phyloP scores from a whole-genome alignment of 148 eudicot species.

The Tetragonia tetragonoides region DNA sequence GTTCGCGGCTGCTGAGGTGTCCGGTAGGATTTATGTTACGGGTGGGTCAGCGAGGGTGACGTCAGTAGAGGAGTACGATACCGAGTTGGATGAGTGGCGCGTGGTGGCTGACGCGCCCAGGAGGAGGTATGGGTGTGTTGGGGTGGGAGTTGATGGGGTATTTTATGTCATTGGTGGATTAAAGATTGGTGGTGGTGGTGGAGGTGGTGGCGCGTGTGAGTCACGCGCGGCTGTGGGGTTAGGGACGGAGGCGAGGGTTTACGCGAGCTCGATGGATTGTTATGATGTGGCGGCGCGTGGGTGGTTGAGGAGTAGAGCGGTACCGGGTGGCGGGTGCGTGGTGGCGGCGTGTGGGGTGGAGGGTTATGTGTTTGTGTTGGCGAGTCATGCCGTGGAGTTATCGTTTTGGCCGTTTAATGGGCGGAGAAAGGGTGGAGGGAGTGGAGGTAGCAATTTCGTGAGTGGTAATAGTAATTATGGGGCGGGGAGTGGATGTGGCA shows the following conservation, averaged over 20 bases:
- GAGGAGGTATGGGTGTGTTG: slow-evolving; percentile 75
- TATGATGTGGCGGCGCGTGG: slow-evolving; percentile 50
- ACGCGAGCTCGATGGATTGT: slow-evolving; percentile 77
- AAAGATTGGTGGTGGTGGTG: slow-evolving; percentile 24
- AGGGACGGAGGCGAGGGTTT: slow-evolving; percentile 43
- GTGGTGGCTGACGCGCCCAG: slow-evolving; percentile 64
- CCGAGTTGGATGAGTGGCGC: slow-evolving; percentile 49
- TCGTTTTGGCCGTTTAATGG: slow-evolving; percentile 77
- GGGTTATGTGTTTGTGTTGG: slow-evolving; percentile 49
- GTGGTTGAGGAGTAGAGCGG: slow-evolving; percentile 61
- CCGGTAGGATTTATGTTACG: slow-evolving; percentile 58
- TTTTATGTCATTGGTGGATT: slow-evolving; percentile 77
- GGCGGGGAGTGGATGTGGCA: not conserved
- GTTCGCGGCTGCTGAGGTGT: slow-evolving; percentile 58
- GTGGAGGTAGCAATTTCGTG: not conserved
- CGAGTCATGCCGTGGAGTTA: slow-evolving; percentile 80
- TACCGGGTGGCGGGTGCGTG: slow-evolving; percentile 88
- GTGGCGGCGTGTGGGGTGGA: slow-evolving; percentile 76
- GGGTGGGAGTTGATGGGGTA: slow-evolving; percentile 55
- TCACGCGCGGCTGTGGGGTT: slow-evolving; percentile 39
- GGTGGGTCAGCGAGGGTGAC: slow-evolving; percentile 58
- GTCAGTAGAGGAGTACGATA: slow-evolving; percentile 72
- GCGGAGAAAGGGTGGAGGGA: slow-evolving; percentile 22
- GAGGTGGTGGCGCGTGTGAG: slow-evolving; percentile 20
- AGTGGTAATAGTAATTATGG: slow-evolving; percentile 5